Base-by-base conservation (phyloP, 768 basidiomycete species). In the Cystofilobasidium bisporidii region DNA sequence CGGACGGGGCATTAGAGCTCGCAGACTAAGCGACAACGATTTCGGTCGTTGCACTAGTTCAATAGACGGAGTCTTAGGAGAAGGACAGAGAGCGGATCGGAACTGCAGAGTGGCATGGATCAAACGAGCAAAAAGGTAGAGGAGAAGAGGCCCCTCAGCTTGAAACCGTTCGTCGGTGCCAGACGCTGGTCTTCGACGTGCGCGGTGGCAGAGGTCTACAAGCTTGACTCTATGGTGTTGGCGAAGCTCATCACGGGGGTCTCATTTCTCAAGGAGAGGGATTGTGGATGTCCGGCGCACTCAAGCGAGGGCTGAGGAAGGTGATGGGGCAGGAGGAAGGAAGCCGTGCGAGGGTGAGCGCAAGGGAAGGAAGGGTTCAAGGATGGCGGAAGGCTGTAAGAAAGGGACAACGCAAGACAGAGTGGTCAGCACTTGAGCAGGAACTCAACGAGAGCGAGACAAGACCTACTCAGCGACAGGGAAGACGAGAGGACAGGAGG, bases 191-290 rank as follows among this genome's bases (percentile, higher is more conserved):
- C 45, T 41, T 28, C 20, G 60, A 61, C 53, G 53, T 61, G 60
- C 60, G 26, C 60, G 60, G 33, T 61, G 60, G 60, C 60, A 61
- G 60, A 61, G 60, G 40, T 43, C 60, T 66, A 50, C 38, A 38
- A 66, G 65, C 65, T 66, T 66, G 65, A 66, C 65, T 66, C 65
- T 66, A 66, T 66, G 32, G 12, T 66, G 65, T 66, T 66, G 65
- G 57, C 58, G 58, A 66, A 61, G 57, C 65, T 66, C 65, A 66
- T 66, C 65, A 66, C 48, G 3, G 60, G 65, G 43, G 33, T 63
- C 48, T 38, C 41, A 11, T 60, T 20, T 18, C 43, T 43, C 8
- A 15, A 15, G 43, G 40, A 9, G 40, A 41, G 40, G 17, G 10
- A 41, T 41, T 9, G 40, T 17, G 10, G 40, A 9, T 22, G 4